These are phyloP conservation scores for Herpetomonas samuelpessoai DNA, from an alignment of 208 protist species.

Conservation along the genomic window DNA sequence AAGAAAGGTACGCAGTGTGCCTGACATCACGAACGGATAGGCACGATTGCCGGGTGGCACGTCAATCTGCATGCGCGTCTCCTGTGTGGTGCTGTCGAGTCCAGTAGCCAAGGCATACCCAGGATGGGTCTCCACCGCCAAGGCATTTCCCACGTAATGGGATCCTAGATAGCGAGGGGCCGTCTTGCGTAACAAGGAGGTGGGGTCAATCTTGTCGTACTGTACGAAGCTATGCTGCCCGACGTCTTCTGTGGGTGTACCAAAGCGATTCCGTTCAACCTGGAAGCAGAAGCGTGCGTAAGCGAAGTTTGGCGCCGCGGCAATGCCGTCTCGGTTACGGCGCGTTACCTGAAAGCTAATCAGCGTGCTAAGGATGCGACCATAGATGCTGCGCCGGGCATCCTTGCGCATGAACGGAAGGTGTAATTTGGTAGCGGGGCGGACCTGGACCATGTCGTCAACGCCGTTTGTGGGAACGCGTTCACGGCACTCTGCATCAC, in stretches of 20 bases:
- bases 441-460: slow-evolving; percentile 15
- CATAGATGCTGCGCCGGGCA: slow-evolving; percentile 16
- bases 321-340: background rate
- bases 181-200: background rate
- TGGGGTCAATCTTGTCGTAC: slow-evolving; percentile 46
- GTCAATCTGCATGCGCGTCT: slow-evolving; percentile 45
- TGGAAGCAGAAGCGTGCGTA: slow-evolving; percentile 70
- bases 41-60: slow-evolving; percentile 20
- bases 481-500: slow-evolving; percentile 9
- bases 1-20: slow-evolving; percentile 69
- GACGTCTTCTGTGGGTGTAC: slow-evolving; percentile 2
- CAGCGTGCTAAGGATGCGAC: slow-evolving; percentile 45
- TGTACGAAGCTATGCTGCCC: slow-evolving; percentile 36
- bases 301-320: slow-evolving; percentile 10
- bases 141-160: slow-evolving; percentile 13
- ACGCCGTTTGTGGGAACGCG: background rate
- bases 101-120: slow-evolving; percentile 51
- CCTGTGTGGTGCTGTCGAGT: slow-evolving; percentile 44
- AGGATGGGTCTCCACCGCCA: slow-evolving; percentile 32
- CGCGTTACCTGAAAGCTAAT: slow-evolving; percentile 44
- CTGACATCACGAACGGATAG: slow-evolving; percentile 57
- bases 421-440: slow-evolving; percentile 49
- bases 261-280: slow-evolving; percentile 19
- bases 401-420: slow-evolving; percentile 51
- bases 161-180: slow-evolving; percentile 3